A percentile compares a stretch with the other conserved stretches of the same genome.
These are phyloP conservation scores for Verticillium dahliae DNA, from an alignment of 2,329 filamentous ascomycete species.

Conservation along the genomic window DNA sequence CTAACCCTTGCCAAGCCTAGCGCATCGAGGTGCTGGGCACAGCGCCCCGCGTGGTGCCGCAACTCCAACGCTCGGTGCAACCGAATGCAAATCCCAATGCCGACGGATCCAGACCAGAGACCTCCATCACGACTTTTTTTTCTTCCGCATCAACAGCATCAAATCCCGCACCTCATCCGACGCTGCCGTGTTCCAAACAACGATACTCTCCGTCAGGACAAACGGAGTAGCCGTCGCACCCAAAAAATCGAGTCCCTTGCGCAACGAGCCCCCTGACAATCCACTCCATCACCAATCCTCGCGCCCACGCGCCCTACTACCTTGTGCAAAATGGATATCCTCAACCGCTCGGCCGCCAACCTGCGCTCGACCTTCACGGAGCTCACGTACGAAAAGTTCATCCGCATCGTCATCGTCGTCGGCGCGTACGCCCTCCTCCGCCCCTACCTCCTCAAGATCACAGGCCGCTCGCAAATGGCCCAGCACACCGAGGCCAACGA, in stretches of 20 bases:
- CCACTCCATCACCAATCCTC: neutral
- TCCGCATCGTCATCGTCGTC: conserved; percentile 66
- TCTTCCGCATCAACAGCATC: neutral
- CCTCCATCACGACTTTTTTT: neutral
- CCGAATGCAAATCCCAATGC: neutral
- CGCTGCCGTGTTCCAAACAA: neutral
- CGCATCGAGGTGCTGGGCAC: neutral
- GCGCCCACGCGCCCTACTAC: neutral
- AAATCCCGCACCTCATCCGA: neutral
- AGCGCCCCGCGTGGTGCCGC: neutral
- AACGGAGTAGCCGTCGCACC: neutral
- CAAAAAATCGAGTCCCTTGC: conserved; percentile 1
- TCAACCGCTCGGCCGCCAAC: conserved; percentile 31
- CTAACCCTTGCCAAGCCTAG: neutral
- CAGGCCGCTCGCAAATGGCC: conserved; percentile 55
- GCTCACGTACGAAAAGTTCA: conserved; percentile 47
- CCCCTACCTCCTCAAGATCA: conserved; percentile 65
- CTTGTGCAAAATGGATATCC: neutral
- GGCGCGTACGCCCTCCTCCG: conserved; percentile 68
- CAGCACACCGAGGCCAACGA: conserved; percentile 46
- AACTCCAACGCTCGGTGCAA: neutral
- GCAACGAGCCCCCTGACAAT: neutral
- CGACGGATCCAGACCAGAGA: conserved; percentile 1
- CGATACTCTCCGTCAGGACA: neutral
- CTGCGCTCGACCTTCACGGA: conserved; percentile 38